phyloP scores from a whole-genome alignment of 108 stramenopile species.

The Chaetoceros tenuissimus region DNA sequence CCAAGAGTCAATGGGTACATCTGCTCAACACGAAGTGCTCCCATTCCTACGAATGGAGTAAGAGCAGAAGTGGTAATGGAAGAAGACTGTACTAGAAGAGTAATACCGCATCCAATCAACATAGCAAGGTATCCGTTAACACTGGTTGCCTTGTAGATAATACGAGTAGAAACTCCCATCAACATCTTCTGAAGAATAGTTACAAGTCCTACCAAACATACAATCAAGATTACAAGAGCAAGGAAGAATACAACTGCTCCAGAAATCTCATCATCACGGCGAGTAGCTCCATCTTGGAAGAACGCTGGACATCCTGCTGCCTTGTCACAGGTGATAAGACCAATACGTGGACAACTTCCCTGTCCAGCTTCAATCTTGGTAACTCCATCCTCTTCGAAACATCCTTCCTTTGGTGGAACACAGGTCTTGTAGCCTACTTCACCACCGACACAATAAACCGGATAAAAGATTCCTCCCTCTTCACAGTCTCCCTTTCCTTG shows the following conservation, averaged over 20 bases:
- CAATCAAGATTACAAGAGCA: slow-evolving; percentile 31
- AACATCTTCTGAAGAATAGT: slow-evolving; percentile 35
- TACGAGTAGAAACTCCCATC: slow-evolving; percentile 61
- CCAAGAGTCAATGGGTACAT: slow-evolving; percentile 84
- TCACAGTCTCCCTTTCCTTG: slow-evolving; percentile 31
- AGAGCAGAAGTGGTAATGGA: too few relatives aligned
- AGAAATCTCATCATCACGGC: slow-evolving; percentile 36
- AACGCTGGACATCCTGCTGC: slow-evolving; percentile 64
- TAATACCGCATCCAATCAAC: slow-evolving; percentile 45
- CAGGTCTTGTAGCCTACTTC: slow-evolving; percentile 42
- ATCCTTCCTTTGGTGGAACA: too few relatives aligned
- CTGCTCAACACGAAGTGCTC: slow-evolving; percentile 38
- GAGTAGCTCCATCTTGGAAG: slow-evolving; percentile 41
- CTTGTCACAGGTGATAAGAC: slow-evolving; percentile 69
- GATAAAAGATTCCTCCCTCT: slow-evolving; percentile 48
- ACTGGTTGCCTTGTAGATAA: too few relatives aligned
- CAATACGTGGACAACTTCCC: too few relatives aligned
- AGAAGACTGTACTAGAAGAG: slow-evolving; percentile 47
- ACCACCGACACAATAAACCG: slow-evolving; percentile 33
- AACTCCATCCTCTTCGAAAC: slow-evolving; percentile 11
- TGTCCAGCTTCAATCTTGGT: slow-evolving; percentile 17
- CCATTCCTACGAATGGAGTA: slow-evolving; percentile 56
- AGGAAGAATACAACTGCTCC: slow-evolving; percentile 46
- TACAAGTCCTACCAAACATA: slow-evolving; percentile 53
- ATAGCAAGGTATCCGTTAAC: slow-evolving; percentile 51